Evolutionary conservation across 2,329 filamentous ascomycete species (phyloP), one percentile per base, ranked within the genome.

Genomic region (Fusarium torreyae): DNA sequence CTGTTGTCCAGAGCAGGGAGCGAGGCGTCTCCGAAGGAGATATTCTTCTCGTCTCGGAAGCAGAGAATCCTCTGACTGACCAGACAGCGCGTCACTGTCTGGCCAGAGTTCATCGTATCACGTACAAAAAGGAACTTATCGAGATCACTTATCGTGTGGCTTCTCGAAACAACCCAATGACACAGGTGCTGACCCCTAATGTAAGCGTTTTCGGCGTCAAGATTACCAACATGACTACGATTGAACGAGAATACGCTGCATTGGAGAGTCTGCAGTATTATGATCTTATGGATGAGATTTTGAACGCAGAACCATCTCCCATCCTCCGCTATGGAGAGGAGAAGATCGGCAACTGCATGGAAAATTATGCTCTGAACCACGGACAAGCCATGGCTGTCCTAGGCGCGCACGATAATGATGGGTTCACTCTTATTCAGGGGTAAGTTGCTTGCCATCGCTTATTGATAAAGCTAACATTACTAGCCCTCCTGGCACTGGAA

Each of bases 381-480:
- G 96, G 94, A 7, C 96, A 99, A 77, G 94, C 95, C 5, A 92
- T 93, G 78, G 96, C 96, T 9, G 93, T 99, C 65, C 88, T 96
- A 68, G 97, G 95, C 54, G 95, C 94, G 14, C 88, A 94, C 59
- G 94, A 97, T 75, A 99, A 99, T 72, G 96, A 98, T 80, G 97
- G 94, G 0, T 99, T 99, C 76, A 98, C 96, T 5, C 84, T 99
- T 64, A 94, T 99, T 72, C 96, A 99, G 81, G 96, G 92, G 88
- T 91, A 84, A 77, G 84, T 75, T 50, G 26, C 42, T 15, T 36
- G 15, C 15, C 13, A 39, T 45, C 24, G 18, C 14, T 28, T 14
- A 9, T 13, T 34, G 28, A 24, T 38, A 64, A 67, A 53, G 61
- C 77, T 82, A 77, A 80, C 78, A 69, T 72, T 7, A 56, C 40